phyloP scores from a whole-genome alignment of 2,329 filamentous ascomycete genomes.

The Botrytis byssoidea region DNA sequence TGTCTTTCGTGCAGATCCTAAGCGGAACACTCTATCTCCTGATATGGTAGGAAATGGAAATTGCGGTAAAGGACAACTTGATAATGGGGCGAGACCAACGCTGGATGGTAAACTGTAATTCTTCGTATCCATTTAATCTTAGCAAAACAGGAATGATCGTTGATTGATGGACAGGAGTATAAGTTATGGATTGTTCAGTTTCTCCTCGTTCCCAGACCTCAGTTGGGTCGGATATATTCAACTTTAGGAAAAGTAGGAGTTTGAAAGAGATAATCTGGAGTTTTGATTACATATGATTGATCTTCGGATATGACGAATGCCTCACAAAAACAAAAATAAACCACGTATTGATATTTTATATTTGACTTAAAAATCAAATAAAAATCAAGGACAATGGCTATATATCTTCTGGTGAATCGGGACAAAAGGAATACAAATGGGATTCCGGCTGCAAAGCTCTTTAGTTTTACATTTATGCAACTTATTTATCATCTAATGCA shows the following conservation, averaged over 20 bases:
- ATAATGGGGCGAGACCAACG: not conserved
- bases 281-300: not conserved
- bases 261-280: not conserved
- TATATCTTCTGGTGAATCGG: not conserved
- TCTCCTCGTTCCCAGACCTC: not conserved
- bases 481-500: not conserved
- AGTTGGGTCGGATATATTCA: not conserved
- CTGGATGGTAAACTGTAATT: not conserved
- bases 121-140: not conserved
- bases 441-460: not conserved
- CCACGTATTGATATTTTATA: not conserved
- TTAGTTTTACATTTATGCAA: not conserved
- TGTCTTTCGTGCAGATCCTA: not conserved
- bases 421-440: not conserved
- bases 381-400: not conserved
- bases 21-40: not conserved
- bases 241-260: not conserved
- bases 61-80: not conserved
- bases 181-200: fast-evolving
- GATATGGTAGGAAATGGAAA: not conserved
- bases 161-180: not conserved
- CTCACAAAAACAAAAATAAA: not conserved
- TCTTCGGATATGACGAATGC: not conserved
- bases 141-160: not conserved
- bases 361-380: not conserved